Conservation (phyloP, 2,329 filamentous ascomycete species). For the Mariannaea sp. region DNA sequence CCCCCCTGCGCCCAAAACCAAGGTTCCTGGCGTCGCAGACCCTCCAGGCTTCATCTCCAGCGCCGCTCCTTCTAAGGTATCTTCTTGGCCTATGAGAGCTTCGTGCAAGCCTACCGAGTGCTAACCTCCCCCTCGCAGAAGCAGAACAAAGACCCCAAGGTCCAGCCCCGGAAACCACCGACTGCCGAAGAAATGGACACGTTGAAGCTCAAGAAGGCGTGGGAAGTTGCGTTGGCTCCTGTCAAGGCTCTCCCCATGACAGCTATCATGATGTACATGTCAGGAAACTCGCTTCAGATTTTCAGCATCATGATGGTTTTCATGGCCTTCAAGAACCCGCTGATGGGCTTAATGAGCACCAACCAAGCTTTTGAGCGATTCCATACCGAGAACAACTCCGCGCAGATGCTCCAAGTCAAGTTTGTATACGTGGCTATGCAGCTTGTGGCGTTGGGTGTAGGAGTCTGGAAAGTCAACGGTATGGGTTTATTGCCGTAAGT, state of each 20-base stretch:
- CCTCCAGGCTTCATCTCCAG: conserved; percentile 80
- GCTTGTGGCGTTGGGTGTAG: conserved; percentile 78
- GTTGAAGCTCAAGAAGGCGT: conserved; percentile 97
- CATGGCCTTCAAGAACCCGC: conserved; percentile 97
- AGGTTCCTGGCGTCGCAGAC: conserved; percentile 73
- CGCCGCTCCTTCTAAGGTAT: conserved; percentile 62
- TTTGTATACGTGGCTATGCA: conserved; percentile 87
- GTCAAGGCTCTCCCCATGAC: conserved; percentile 98
- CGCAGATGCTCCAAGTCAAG: conserved; percentile 81
- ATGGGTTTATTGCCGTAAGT: conserved; percentile 94
- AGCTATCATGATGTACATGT: conserved; percentile 99
- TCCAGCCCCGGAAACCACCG: conserved; percentile 65
- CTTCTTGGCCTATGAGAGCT: conserved; percentile 3
- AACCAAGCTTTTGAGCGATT: conserved; percentile 90
- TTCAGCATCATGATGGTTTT: conserved; percentile 99
- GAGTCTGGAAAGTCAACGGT: conserved; percentile 93
- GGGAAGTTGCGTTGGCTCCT: conserved; percentile 93
- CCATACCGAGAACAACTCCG: conserved; percentile 78
- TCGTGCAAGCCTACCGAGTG: neutral
- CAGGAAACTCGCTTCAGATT: conserved; percentile 95
- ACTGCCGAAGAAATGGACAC: conserved; percentile 88
- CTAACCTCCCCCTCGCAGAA: conserved; percentile 46
- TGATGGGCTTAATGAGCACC: conserved; percentile 81
- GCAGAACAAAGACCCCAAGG: conserved; percentile 56
- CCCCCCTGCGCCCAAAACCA: conserved; percentile 68